These are phyloP conservation scores for Fusarium penzigii DNA, from an alignment of 2,329 filamentous ascomycete species.

Conservation along the genomic window DNA sequence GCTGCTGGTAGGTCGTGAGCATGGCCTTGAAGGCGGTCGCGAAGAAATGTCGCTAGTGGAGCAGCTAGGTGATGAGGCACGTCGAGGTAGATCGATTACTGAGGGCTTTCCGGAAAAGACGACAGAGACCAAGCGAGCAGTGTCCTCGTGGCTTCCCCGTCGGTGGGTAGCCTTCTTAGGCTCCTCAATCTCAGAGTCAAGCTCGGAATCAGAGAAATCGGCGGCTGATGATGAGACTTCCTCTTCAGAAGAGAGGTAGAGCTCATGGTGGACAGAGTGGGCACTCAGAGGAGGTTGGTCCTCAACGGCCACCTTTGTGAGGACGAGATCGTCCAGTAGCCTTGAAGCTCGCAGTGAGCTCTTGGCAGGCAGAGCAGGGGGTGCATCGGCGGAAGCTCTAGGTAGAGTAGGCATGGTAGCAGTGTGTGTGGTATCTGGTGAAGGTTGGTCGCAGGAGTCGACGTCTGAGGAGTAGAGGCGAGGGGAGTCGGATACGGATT, in stretches of 20 bases:
- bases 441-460: conserved; percentile 24
- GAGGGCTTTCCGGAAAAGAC: conserved; percentile 61
- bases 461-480: conserved; percentile 27
- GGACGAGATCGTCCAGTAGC: conserved; percentile 34
- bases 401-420: conserved; percentile 33
- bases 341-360: conserved; percentile 51
- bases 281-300: conserved; percentile 34
- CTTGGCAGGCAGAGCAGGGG: conserved; percentile 52
- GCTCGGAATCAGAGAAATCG: conserved; percentile 58
- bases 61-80: conserved; percentile 45
- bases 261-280: conserved; percentile 53
- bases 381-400: conserved; percentile 20
- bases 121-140: conserved; percentile 60
- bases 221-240: conserved; percentile 64
- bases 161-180: conserved; percentile 26
- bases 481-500: conserved; percentile 28
- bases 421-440: conserved; percentile 21
- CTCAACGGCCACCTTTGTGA: conserved; percentile 33
- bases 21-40: conserved; percentile 22
- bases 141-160: conserved; percentile 52
- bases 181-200: conserved; percentile 46
- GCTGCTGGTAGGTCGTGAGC: conserved; percentile 18
- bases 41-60: conserved; percentile 30
- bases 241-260: conserved; percentile 67
- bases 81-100: conserved; percentile 52